A percentile compares a stretch with the other conserved stretches of the same genome.
phyloP scores from a whole-genome alignment of 2,329 filamentous ascomycete species.

The Gremmenia infestans region DNA sequence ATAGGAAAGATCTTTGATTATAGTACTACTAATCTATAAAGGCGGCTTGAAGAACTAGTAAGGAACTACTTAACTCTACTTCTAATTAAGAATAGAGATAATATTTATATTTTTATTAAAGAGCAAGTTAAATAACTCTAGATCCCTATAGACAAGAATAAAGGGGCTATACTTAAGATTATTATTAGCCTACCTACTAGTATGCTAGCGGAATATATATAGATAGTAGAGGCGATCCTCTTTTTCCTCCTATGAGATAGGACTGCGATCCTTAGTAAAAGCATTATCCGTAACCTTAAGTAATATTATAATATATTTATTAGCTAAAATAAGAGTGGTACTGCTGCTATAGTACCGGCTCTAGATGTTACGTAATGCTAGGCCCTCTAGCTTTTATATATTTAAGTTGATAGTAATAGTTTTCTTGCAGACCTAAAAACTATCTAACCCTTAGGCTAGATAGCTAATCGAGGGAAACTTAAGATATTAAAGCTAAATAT shows the following conservation, averaged over 20 bases:
- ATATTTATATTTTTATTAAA: constrained; percentile 19
- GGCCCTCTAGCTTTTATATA: constrained; percentile 24
- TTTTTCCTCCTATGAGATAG: constrained; percentile 16
- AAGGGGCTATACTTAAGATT: constrained; percentile 22
- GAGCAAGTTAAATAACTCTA: constrained; percentile 20
- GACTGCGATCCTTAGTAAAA: constrained; percentile 17
- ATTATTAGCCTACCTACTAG: constrained; percentile 6
- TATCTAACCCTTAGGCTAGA: constrained; percentile 6
- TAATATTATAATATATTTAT: constrained; percentile 23
- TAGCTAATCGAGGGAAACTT: constrained; percentile 18
- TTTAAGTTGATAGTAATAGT: constrained; percentile 21
- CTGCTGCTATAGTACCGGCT: no score
- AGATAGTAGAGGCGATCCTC: constrained; percentile 24
- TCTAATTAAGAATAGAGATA: constrained; percentile 25
- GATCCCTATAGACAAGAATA: constrained; percentile 25
- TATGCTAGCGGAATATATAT: constrained; percentile 19
- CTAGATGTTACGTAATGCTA: background rate
- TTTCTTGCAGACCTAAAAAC: constrained; percentile 10
- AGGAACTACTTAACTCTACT: constrained; percentile 27
- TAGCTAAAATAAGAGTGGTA: constrained; percentile 16
- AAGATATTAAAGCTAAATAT: constrained; percentile 19
- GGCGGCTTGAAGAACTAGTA: constrained; percentile 26
- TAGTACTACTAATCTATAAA: constrained; percentile 19
- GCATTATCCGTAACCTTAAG: constrained; percentile 26
- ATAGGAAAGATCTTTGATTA: constrained; percentile 7